Conservation (phyloP, 2,329 filamentous ascomycete genomes). For the Amesomyces nigricolor region DNA sequence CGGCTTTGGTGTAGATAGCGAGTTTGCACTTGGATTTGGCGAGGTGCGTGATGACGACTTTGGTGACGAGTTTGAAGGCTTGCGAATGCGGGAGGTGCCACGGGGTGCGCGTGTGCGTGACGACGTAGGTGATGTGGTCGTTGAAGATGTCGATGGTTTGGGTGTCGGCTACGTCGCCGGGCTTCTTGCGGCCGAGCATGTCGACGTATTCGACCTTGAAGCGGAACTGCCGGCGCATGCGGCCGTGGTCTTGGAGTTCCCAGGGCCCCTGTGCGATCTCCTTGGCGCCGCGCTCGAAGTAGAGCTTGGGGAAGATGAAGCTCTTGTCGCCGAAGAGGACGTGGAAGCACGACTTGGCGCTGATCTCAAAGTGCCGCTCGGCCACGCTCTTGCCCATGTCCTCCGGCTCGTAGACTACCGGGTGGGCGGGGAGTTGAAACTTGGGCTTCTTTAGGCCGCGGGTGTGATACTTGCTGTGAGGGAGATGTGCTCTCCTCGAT, state of each 20-base stretch:
- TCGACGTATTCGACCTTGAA: constrained; percentile 68
- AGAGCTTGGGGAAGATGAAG: constrained; percentile 85
- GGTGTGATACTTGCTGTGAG: constrained; percentile 34
- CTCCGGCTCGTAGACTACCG: constrained; percentile 77
- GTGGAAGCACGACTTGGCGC: constrained; percentile 90
- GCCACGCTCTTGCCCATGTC: constrained; percentile 71
- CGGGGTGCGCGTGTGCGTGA: constrained; percentile 56
- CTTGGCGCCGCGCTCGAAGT: constrained; percentile 73
- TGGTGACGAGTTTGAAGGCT: constrained; percentile 76
- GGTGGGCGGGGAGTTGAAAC: constrained; percentile 73
- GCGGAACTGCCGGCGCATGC: constrained; percentile 70
- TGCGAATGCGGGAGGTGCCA: constrained; percentile 83
- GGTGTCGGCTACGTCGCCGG: constrained; percentile 65
- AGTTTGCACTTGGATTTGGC: constrained; percentile 91
- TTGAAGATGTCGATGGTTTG: constrained; percentile 81
- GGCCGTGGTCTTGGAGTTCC: constrained; percentile 63
- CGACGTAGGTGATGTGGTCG: constrained; percentile 66
- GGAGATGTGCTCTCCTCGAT: constrained; percentile 31
- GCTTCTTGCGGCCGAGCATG: constrained; percentile 56
- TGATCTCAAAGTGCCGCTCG: constrained; percentile 82
- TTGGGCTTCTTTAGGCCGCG: constrained; percentile 47
- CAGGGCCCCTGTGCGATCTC: constrained; percentile 84
- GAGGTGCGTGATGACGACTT: constrained; percentile 89
- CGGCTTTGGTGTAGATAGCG: constrained; percentile 79
- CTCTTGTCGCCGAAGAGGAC: constrained; percentile 96